phyloP scores from a whole-genome alignment of 2,329 filamentous ascomycete species.

The Pyricularia sp. region DNA sequence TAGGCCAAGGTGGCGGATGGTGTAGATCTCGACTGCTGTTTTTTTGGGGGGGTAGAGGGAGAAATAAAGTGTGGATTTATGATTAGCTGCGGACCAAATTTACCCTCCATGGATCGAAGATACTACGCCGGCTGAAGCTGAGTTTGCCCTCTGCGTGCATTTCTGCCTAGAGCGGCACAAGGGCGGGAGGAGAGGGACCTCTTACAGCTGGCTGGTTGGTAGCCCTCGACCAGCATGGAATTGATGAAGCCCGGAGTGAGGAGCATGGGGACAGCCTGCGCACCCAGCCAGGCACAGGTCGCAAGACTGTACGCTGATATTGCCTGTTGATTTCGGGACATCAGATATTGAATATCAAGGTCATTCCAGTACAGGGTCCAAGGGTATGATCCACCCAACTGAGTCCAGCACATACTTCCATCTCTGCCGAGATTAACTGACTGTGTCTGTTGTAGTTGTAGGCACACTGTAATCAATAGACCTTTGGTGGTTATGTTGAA shows the following conservation, averaged over 20 bases:
- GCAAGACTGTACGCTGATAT: slow-evolving; percentile 37
- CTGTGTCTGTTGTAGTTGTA: not conserved
- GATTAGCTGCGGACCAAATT: not conserved
- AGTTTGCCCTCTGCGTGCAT: not conserved
- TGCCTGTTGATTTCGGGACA: slow-evolving; percentile 21
- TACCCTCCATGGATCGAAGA: too few species aligned
- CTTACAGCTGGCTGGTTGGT: slow-evolving; percentile 19
- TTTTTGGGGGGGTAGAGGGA: not conserved
- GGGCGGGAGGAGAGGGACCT: not conserved
- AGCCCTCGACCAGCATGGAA: slow-evolving; percentile 25
- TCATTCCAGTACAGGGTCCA: not conserved
- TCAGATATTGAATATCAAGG: not conserved
- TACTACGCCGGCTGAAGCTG: too few species aligned
- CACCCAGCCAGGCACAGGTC: slow-evolving; percentile 36
- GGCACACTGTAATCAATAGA: not conserved
- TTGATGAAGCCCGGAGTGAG: slow-evolving; percentile 34
- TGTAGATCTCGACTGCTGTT: slow-evolving; percentile 55
- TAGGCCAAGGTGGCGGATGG: slow-evolving; percentile 58
- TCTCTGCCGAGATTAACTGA: not conserved
- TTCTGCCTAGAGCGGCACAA: not conserved
- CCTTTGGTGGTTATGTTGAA: not conserved
- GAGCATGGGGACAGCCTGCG: slow-evolving; percentile 33
- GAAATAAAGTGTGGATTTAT: not conserved
- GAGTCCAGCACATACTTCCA: not conserved
- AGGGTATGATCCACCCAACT: not conserved